Base-by-base conservation (phyloP, 768 basidiomycete species). In the Exidia glandulosa region DNA sequence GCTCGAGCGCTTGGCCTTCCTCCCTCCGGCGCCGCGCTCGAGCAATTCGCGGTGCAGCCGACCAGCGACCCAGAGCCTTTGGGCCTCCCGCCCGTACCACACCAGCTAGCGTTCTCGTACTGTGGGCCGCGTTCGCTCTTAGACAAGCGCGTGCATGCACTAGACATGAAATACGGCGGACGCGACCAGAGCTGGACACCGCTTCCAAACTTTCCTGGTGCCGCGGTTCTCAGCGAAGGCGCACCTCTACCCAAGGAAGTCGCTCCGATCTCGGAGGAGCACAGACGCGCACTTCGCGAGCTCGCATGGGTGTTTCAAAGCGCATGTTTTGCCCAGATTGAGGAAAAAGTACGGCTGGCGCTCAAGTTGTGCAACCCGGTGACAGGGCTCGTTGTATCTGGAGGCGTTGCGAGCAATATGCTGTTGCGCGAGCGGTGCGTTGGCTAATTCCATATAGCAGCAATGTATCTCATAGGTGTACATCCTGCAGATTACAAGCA, bases 351-450 rank as follows among this genome's bases (percentile, higher is more conserved):
- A 10, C 58, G 69, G 2, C 72, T 88, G 25, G 86, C 76, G 1
- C 62, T 85, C 37, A 66, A 72, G 27, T 73, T 70, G 74, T 83
- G 82, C 61, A 58, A 64, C 1, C 57, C 65, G 7, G 72, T 90
- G 3, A 70, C 69, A 12, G 76, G 85, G 58, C 64, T 98, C 29
- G 90, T 96, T 1, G 84, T 89, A 16, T 92, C 91, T 61, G 95
- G 95, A 0, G 95, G 95, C 2, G 95, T 99, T 0, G 95, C 94
- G 16, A 91, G 90, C 64, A 99, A 99, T 65, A 50, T 63, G 27
- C 84, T 78, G 64, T 73, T 98, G 60, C 76, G 91, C 16, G 61
- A 77, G 48, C 77, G 85, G 92, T 90, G 56, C 48, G 77, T 65
- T 14, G 3, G 23, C 19, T n/a, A n/a, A n/a, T n/a, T 32, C 36